Evolutionary conservation across 2,329 filamentous ascomycete genomes (phyloP), one percentile per base, ranked within the genome.

Genomic region (Fusarium siculi): DNA sequence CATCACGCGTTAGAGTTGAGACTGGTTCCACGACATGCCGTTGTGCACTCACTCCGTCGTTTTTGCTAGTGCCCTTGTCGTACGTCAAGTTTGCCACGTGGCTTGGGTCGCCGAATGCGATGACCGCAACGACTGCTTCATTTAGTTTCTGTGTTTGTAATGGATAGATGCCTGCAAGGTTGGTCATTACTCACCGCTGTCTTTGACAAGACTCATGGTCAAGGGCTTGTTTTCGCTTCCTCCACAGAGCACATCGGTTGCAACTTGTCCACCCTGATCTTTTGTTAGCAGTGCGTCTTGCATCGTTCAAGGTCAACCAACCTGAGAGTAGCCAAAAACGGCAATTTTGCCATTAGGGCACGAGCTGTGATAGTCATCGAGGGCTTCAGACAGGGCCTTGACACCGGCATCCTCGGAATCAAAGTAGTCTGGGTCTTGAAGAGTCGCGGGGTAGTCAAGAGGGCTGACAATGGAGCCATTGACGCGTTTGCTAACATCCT

Each of bases 291-390:
- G 37, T 4, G 21, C 28, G 50, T 30, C 25, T 16, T 23, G 18
- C 15, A 39, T 18, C 32, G 3, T 8, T 5, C 10, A 16, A 21
- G 5, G 11, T 11, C 7, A 15, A 55, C 76, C 34, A 66, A 80
- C 82, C 79, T 85, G 84, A 4, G 84, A 85, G 66, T 82, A 85
- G 2, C 83, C 84, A 49, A 85, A 53, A 36, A 85, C 70, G 9
- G 82, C 83, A 53, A 85, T 77, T 76, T 84, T 84, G 59, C 76
- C 78, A n/a, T 80, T 68, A 12, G 83, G 83, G 43, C 84, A 85
- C 9, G 74, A 74, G 36, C 75, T 54, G 69, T 75, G 72, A 66
- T 85, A 84, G 28, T 74, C 63, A 18, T 71, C 70, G 44, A 85
- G 65, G 53, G 76, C 73, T 34, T 74, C 47, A 23, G 76, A 80